Evolutionary conservation across 495 filamentous ascomycete species (phyloP).

Genomic region (Corynascus novoguineensis): DNA sequence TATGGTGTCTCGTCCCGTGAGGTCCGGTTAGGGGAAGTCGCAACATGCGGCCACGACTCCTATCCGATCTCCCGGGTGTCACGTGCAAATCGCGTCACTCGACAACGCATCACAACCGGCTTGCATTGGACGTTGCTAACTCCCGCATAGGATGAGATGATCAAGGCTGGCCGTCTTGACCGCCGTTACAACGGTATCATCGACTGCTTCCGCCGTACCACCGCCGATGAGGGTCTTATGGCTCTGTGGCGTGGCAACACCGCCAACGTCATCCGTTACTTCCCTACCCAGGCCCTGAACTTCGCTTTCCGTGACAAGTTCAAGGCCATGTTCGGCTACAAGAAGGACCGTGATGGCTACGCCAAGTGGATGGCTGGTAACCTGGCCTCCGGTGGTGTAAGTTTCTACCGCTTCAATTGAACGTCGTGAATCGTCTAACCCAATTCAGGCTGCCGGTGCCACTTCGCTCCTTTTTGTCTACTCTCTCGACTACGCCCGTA

Average conservation of each 20-base stretch:
- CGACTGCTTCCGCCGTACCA: constrained; percentile 92
- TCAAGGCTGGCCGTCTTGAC: constrained; percentile 96
- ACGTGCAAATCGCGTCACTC: constrained; percentile 10
- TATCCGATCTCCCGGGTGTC: constrained; percentile 3
- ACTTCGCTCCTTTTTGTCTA: constrained; percentile 99
- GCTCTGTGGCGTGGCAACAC: constrained; percentile 99
- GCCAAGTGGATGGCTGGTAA: constrained; percentile 99
- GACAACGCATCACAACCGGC: neutral
- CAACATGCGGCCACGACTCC: constrained; percentile 4
- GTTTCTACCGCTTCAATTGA: constrained; percentile 31
- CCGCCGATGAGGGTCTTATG: constrained; percentile 70
- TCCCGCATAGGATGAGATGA: constrained; percentile 88
- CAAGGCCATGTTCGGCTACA: constrained; percentile 99
- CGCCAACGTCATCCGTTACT: constrained; percentile 99
- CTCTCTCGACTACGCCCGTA: constrained; percentile 99
- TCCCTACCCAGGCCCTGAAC: constrained; percentile 99
- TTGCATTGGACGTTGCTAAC: constrained; percentile 13
- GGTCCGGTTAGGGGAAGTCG: neutral
- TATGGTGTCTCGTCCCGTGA: neutral
- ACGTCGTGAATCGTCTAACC: neutral
- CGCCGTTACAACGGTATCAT: constrained; percentile 89
- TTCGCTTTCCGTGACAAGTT: constrained; percentile 99
- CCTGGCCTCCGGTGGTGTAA: constrained; percentile 99
- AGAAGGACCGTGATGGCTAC: constrained; percentile 99
- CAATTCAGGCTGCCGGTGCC: constrained; percentile 81